Evolutionary conservation across 2,329 filamentous ascomycete species (phyloP).

Genomic region (Neopestalotiopsis clavispora): DNA sequence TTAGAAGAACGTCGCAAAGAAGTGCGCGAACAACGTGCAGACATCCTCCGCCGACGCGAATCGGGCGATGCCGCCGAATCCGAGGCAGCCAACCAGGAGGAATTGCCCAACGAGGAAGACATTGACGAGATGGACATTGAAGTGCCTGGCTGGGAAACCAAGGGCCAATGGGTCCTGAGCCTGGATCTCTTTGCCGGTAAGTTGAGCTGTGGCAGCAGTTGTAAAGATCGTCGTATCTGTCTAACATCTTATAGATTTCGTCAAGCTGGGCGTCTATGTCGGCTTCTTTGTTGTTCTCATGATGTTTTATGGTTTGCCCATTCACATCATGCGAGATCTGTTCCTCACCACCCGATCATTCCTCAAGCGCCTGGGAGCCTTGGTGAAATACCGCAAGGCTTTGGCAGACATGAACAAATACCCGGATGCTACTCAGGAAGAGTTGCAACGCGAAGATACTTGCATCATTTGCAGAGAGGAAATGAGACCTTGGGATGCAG

Average conservation of each 20-base stretch:
- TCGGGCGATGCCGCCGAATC: conserved; percentile 51
- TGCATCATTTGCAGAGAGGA: conserved; percentile 98
- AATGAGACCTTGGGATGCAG: conserved; percentile 79
- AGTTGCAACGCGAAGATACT: conserved; percentile 84
- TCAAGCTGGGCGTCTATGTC: conserved; percentile 88
- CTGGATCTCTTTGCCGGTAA: conserved; percentile 82
- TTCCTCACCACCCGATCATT: conserved; percentile 95
- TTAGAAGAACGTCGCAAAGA: conserved; percentile 72
- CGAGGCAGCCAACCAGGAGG: conserved; percentile 51
- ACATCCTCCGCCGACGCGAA: conserved; percentile 54
- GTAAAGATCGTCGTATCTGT: background rate
- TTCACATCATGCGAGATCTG: conserved; percentile 94
- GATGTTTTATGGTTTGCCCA: conserved; percentile 91
- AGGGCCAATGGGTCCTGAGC: conserved; percentile 89
- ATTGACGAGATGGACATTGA: conserved; percentile 94
- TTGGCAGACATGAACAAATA: conserved; percentile 95
- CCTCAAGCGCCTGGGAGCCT: conserved; percentile 84
- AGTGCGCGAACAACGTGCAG: conserved; percentile 62
- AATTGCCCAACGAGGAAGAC: conserved; percentile 70
- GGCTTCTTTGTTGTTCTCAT: conserved; percentile 93
- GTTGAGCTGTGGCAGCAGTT: conserved; percentile 27
- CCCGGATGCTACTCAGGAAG: conserved; percentile 86
- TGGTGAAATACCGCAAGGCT: conserved; percentile 87
- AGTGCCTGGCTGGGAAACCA: conserved; percentile 94
- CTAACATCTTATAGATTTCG: conserved; percentile 66